These are phyloP conservation scores for Aureobasidium musti DNA, from an alignment of 2,329 filamentous ascomycete genomes.

Conservation along the genomic window DNA sequence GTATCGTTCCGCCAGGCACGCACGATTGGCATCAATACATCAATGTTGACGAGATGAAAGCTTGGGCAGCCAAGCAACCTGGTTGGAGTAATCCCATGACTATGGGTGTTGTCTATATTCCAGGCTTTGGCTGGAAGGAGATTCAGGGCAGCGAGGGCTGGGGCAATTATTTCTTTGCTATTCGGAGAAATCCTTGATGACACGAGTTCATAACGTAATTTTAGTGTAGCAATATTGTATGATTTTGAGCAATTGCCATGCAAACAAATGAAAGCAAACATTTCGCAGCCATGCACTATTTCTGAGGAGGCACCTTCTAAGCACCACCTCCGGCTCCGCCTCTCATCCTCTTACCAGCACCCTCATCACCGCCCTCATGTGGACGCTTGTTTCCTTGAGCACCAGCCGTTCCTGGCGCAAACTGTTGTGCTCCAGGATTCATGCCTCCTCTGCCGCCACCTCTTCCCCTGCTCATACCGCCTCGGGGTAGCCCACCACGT, in stretches of 20 bases:
- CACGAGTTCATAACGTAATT: not conserved
- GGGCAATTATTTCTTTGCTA: conserved; percentile 95
- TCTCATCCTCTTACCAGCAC: conserved; percentile 39
- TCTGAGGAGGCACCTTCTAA: not conserved
- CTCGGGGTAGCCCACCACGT: conserved; percentile 31
- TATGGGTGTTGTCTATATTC: conserved; percentile 87
- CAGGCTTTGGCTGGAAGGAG: conserved; percentile 85
- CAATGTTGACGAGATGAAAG: conserved; percentile 73
- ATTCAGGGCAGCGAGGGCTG: conserved; percentile 77
- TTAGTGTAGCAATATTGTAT: conserved; percentile 17
- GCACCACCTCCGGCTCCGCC: conserved; percentile 33
- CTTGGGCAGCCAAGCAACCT: conserved; percentile 48
- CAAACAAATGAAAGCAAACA: conserved; percentile 20
- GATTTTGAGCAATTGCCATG: not conserved
- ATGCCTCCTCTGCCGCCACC: conserved; percentile 36
- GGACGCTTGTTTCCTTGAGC: conserved; percentile 40
- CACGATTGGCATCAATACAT: conserved; percentile 98
- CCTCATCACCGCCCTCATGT: conserved; percentile 39
- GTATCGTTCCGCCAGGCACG: conserved; percentile 87
- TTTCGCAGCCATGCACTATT: conserved; percentile 2
- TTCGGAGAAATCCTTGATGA: conserved; percentile 57
- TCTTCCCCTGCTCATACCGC: conserved; percentile 35
- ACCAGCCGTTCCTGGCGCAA: conserved; percentile 38
- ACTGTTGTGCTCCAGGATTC: conserved; percentile 43
- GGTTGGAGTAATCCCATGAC: conserved; percentile 64